phyloP scores from a whole-genome alignment of 768 basidiomycete genomes.

The Collybiopsis confluens region DNA sequence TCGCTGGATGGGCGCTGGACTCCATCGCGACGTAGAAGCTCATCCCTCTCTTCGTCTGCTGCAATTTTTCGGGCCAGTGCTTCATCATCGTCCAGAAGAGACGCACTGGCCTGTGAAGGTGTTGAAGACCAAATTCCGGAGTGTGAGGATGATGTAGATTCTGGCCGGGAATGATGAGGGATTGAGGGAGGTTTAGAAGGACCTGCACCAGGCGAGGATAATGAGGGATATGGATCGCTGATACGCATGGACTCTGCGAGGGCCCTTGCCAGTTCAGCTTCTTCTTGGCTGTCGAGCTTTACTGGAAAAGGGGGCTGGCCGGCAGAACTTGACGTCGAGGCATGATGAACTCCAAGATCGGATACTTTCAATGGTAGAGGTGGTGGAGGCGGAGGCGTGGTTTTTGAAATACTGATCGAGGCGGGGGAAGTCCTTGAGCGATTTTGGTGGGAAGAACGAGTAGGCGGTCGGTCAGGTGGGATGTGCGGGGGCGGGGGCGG shows the following conservation, averaged over 20 bases:
- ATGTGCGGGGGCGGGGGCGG: slow-evolving; percentile 18
- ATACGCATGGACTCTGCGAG: slow-evolving; percentile 45
- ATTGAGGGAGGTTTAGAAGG: slow-evolving; percentile 17
- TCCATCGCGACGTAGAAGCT: background rate
- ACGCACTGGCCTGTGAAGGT: slow-evolving; percentile 14
- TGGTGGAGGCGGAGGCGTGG: slow-evolving; percentile 13
- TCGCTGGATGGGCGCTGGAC: slow-evolving; percentile 1
- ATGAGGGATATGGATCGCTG: background rate
- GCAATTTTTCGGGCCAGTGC: slow-evolving; percentile 20
- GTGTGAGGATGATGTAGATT: slow-evolving; percentile 2
- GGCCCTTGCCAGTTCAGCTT: slow-evolving; percentile 63
- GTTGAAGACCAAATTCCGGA: background rate
- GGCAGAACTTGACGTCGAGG: slow-evolving; percentile 45
- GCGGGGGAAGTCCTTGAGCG: slow-evolving; percentile 10
- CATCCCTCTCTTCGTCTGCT: slow-evolving; percentile 15
- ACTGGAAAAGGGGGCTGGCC: slow-evolving; percentile 13
- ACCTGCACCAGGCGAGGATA: slow-evolving; percentile 12
- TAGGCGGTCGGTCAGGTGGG: background rate
- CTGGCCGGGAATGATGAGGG: slow-evolving; percentile 1
- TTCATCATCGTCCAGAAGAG: slow-evolving; percentile 28
- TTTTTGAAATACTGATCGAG: background rate
- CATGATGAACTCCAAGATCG: slow-evolving; percentile 33
- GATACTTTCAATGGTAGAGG: slow-evolving; percentile 22
- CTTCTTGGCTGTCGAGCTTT: slow-evolving; percentile 44
- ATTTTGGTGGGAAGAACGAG: slow-evolving; percentile 16